These are phyloP conservation scores for Cyberlindnera veronae DNA, from an alignment of 805 yeast genomes.

Conservation along the genomic window DNA sequence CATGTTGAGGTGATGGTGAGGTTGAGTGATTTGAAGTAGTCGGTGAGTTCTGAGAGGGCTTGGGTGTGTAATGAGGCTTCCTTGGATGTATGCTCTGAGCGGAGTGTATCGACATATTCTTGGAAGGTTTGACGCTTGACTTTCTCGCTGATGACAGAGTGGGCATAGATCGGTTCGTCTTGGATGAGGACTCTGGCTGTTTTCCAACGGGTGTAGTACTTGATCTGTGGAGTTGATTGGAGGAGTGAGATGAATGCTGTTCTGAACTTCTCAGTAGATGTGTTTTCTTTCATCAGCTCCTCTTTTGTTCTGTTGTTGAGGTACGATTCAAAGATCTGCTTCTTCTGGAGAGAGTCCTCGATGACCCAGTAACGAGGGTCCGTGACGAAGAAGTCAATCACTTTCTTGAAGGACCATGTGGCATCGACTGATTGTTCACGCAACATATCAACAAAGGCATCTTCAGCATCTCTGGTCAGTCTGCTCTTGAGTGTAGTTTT, in stretches of 20 bases:
- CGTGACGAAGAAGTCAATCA: constrained; percentile 52
- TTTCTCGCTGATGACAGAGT: constrained; percentile 54
- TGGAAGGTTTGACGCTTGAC: constrained; percentile 53
- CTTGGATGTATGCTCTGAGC: constrained; percentile 26
- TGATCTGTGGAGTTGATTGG: constrained; percentile 39
- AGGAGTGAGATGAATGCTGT: constrained; percentile 49
- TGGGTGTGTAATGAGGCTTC: constrained; percentile 34
- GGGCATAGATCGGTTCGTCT: constrained; percentile 65
- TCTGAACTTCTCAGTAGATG: constrained; percentile 53
- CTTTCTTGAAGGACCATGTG: constrained; percentile 69
- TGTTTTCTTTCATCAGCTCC: constrained; percentile 50
- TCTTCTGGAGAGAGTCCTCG: constrained; percentile 56
- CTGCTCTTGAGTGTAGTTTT: constrained; percentile 10
- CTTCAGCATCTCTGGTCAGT: constrained; percentile 36
- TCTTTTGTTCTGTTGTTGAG: constrained; percentile 46
- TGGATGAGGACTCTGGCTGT: constrained; percentile 48
- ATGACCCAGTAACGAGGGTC: constrained; percentile 70
- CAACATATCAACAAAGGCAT: constrained; percentile 50
- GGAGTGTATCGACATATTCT: constrained; percentile 44
- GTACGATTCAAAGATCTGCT: constrained; percentile 61
- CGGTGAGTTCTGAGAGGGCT: constrained; percentile 51
- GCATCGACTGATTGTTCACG: constrained; percentile 57
- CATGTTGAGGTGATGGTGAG: constrained; percentile 21
- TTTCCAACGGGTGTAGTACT: constrained; percentile 61
- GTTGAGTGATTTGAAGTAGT: constrained; percentile 41